Base-by-base conservation (phyloP, 306 rosid genomes). In the Hippophae rhamnoides region DNA sequence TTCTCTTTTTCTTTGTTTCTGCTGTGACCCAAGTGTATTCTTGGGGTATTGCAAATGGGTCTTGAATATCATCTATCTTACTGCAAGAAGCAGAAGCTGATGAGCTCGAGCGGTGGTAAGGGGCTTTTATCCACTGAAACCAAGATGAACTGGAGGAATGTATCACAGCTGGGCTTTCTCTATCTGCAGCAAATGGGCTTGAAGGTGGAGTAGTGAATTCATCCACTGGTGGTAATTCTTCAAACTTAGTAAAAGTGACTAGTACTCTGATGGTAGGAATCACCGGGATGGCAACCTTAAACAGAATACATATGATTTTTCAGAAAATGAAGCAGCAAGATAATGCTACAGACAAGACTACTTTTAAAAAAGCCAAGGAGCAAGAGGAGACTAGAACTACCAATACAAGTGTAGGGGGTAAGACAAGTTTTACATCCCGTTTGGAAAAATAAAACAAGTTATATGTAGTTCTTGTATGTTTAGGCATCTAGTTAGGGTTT, bases 41-140 rank as follows among this genome's bases (percentile, higher is more conserved):
- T 0, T 76, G 54, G 31, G 99, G 99, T 65, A 93, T 86, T 8
- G 78, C 85, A 60, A 93, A 93, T 0, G 95, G 97, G 75, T 93
- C 99, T 75, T 78, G 88, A 63, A 63, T 72, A 54, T 74, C 88
- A 70, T 93, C 99, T 73, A 88, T 88, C 82, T 85, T 82, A 58
- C 83, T 82, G 79, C 86, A 75, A 47, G 94, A 87, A 67, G 82
- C 67, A 52, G 79, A 14, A 0, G 84, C 27, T 0, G 82, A 86
- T 13, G 86, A 61, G 68, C 82, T 71, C 8, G 95, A 66, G 9
- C 94, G 84, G 50, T 75, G 80, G 73, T 83, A 93, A 10, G 99
- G 97, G 47, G 88, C 94, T 69, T 82, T 86, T 48, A 88, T 88
- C 99, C 99, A 93, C 81, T 88, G 97, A 80, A 88, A 88, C 99